Percentiles rank a stretch among this genome's conserved stretches.
Evolutionary conservation across 2,329 filamentous ascomycete species (phyloP).

Genomic region (Ophiosphaerella narmari): DNA sequence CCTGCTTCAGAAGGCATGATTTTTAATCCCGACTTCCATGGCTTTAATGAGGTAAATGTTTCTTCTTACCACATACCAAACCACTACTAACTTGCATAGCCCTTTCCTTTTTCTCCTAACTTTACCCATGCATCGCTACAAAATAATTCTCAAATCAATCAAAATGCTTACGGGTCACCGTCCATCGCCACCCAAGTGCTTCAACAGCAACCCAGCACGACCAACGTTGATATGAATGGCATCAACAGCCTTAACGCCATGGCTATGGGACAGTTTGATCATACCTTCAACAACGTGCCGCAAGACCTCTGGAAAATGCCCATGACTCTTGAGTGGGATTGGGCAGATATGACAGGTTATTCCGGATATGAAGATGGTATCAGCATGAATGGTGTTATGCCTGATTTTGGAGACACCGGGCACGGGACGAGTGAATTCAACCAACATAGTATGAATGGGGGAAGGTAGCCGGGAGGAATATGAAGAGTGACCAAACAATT

Average conservation of each 20-base stretch:
- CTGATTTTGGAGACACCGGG: constrained; percentile 32
- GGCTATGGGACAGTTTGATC: constrained; percentile 64
- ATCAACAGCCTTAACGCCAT: constrained; percentile 37
- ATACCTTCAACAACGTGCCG: constrained; percentile 75
- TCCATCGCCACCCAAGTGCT: constrained; percentile 38
- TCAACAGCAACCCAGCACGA: constrained; percentile 30
- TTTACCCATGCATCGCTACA: constrained; percentile 47
- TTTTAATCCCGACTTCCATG: constrained; percentile 43
- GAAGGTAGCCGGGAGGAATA: constrained; percentile 10
- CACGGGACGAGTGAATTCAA: constrained; percentile 44
- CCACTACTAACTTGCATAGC: constrained; percentile 30
- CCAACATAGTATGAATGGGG: constrained; percentile 38
- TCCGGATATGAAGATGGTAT: constrained; percentile 44
- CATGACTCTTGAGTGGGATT: constrained; percentile 93
- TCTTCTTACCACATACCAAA: neutral
- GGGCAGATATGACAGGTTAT: constrained; percentile 58
- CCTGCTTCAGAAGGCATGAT: constrained; percentile 28
- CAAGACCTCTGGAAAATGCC: constrained; percentile 95
- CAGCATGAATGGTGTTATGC: constrained; percentile 45
- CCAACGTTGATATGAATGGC: constrained; percentile 24
- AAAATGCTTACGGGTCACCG: constrained; percentile 32
- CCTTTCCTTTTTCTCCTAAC: constrained; percentile 47
- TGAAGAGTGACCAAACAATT: too few species aligned
- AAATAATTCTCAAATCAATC: constrained; percentile 28
- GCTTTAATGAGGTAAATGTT: constrained; percentile 43